Evolutionary conservation across 2,329 filamentous ascomycete species (phyloP).

Genomic region (Phialophora chinensis): DNA sequence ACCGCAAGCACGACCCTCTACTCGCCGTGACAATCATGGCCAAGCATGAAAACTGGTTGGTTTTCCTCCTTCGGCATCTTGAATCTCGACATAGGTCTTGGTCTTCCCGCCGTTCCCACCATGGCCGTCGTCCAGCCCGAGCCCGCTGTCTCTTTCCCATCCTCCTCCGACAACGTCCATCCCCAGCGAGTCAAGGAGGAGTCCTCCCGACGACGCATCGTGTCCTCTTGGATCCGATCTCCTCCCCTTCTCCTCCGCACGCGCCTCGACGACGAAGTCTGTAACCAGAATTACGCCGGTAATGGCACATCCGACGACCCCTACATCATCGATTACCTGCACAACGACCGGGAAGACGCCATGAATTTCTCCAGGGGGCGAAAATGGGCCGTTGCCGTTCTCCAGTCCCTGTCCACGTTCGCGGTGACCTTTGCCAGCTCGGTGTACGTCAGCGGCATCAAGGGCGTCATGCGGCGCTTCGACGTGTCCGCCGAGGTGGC

Average conservation of each 20-base stretch:
- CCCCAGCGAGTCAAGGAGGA: slow-evolving; percentile 34
- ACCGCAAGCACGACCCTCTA: slow-evolving; percentile 26
- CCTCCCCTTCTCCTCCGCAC: slow-evolving; percentile 25
- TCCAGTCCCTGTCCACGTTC: slow-evolving; percentile 62
- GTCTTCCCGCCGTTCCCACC: slow-evolving; percentile 33
- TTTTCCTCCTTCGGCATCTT: slow-evolving; percentile 18
- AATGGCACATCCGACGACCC: slow-evolving; percentile 52
- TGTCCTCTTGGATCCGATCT: slow-evolving; percentile 29
- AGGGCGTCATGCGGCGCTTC: slow-evolving; percentile 58
- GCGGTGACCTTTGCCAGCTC: slow-evolving; percentile 58
- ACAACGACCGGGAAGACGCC: slow-evolving; percentile 51
- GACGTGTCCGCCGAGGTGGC: slow-evolving; percentile 53
- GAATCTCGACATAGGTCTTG: slow-evolving; percentile 18
- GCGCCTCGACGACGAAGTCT: slow-evolving; percentile 41
- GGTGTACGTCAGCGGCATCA: slow-evolving; percentile 64
- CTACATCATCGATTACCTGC: slow-evolving; percentile 51
- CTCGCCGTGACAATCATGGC: slow-evolving; percentile 17
- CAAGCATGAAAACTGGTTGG: slow-evolving; percentile 8
- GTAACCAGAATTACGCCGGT: slow-evolving; percentile 42
- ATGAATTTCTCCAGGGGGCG: slow-evolving; percentile 44
- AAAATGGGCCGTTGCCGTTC: slow-evolving; percentile 51
- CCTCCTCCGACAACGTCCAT: slow-evolving; percentile 20
- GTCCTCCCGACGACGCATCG: slow-evolving; percentile 24
- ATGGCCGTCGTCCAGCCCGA: slow-evolving; percentile 33
- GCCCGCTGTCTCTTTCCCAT: slow-evolving; percentile 23